Evolutionary conservation across 176 grass and related monocot genomes (phyloP), one percentile per base, ranked within the genome.

Genomic region (Cenchrus americanus): DNA sequence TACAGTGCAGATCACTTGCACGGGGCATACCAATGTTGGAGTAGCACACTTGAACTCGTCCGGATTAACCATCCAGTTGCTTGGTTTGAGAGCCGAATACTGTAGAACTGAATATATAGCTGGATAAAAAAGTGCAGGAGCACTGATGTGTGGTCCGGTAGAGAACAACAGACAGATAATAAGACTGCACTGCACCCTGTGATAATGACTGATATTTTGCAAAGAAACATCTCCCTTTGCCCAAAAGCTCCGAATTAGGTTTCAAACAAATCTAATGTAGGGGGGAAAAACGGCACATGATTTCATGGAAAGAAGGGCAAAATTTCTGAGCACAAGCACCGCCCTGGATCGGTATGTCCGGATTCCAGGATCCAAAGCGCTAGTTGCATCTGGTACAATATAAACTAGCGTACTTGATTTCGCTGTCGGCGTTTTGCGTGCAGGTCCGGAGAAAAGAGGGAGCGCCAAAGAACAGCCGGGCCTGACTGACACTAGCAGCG

Each of bases 141-240:
- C 48, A 73, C 76, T 93, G 12, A 44, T 83, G 71, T 9, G 44
- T 18, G 88, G 69, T 87, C 90, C 22, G 80, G 65, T 41, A 86
- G 76, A 84, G 61, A 69, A 53, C 76, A 79, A 80, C 73, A 70
- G 74, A 83, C 86, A 41, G 77, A 83, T 41, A 41, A 52, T 62
- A 42, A 75, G 76, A 66, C 55, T 78, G n/a, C 22, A 66, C 55
- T 78, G n/a, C 22, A 15, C 53, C 60, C 30, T 51, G 44, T 21
- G 69, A 15, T 52, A 52, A 22, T 37, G 14, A 34, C 10, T 66
- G 55, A 63, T 61, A 55, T 76, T 70, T 26, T 18, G 26, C 61
- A 74, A 55, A 75, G 15, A 44, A 69, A 23, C 21, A 18, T 34
- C 71, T 12, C 55, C 12, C 51, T n/a, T n/a, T n/a, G n/a, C n/a